Evolutionary conservation across 352 stramenopile genomes (phyloP), one percentile per base, ranked within the genome.

Genomic region (Pythium diclinum): DNA sequence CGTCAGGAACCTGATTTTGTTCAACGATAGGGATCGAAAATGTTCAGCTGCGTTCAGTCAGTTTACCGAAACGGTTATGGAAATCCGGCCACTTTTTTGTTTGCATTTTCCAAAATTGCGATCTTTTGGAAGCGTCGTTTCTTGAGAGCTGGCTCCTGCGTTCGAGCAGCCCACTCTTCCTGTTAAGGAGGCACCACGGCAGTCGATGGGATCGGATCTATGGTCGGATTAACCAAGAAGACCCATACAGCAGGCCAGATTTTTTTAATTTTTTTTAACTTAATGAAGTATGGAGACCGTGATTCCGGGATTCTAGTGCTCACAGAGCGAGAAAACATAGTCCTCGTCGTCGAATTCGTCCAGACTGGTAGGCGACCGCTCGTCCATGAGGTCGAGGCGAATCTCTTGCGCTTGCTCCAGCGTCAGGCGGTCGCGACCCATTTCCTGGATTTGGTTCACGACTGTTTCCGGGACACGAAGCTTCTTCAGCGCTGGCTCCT

Each of bases 181-280:
- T 80, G 73, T 59, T 80, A 70, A 19, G 73, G 70, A n/a, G 67
- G 56, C 13, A 78, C 61, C 1, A 65, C 25, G 0, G 67, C 63
- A 0, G 67, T 74, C 36, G 70, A 78, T 19, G 61, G 49, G 44
- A 76, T 69, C 53, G 52, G 44, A 16, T 13, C 49, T 25, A 67
- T 56, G 0, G 46, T 49, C 0, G 61, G 71, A 44, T 78, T 66
- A 0, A 78, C 59, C 0, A 80, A 23, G 36, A 74, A 76, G 54
- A 80, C n/a, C n/a, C n/a, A n/a, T n/a, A n/a, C n/a, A n/a, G n/a
- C n/a, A n/a, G n/a, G n/a, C n/a, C n/a, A n/a, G n/a, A n/a, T n/a
- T n/a, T n/a, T n/a, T n/a, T n/a, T n/a, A n/a, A n/a, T n/a, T n/a
- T n/a, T n/a, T n/a, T n/a, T n/a, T n/a, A n/a, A n/a, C n/a, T n/a